Evolutionary conservation across 257 asterid genomes (phyloP).

Genomic region (Buddleja alternifolia): DNA sequence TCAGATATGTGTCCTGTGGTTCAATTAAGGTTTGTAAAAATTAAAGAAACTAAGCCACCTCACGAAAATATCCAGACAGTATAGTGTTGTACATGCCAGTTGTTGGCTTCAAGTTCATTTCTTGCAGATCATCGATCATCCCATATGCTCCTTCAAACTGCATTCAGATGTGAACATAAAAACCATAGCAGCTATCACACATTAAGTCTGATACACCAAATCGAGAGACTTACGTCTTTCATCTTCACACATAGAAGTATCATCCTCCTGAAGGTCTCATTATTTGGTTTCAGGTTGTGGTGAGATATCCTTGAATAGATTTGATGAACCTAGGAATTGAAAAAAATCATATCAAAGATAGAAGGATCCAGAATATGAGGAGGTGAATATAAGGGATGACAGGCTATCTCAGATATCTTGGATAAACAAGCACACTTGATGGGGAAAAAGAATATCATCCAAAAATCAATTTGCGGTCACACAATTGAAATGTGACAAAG

Average conservation of each 20-base stretch:
- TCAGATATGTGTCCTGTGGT: neutral
- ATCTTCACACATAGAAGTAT: conserved; percentile 64
- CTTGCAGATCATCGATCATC: conserved; percentile 60
- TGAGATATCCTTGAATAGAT: conserved; percentile 56
- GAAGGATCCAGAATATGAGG: too few relatives aligned
- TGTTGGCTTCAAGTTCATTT: conserved; percentile 56
- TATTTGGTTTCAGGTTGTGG: conserved; percentile 57
- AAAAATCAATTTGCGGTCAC: conserved; percentile 22
- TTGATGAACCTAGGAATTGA: conserved; percentile 63
- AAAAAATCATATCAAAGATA: conserved; percentile 24
- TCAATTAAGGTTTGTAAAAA: conserved; percentile 6
- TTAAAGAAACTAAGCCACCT: conserved; percentile 51
- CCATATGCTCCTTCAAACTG: conserved; percentile 92
- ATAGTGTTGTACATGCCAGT: conserved; percentile 64
- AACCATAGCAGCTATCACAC: conserved; percentile 10
- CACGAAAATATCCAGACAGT: conserved; percentile 83
- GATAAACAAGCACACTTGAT: too few relatives aligned
- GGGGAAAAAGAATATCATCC: conserved; percentile 4
- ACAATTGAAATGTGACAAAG: conserved; percentile 21
- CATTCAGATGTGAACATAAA: conserved; percentile 26
- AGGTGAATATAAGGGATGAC: too few relatives aligned
- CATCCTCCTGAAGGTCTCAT: conserved; percentile 75
- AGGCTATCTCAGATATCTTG: too few relatives aligned
- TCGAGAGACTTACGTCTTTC: conserved; percentile 71
- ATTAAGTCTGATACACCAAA: conserved; percentile 24